These are phyloP conservation scores for Isatis tinctoria DNA, from an alignment of 345 rosid genomes.

Conservation along the genomic window DNA sequence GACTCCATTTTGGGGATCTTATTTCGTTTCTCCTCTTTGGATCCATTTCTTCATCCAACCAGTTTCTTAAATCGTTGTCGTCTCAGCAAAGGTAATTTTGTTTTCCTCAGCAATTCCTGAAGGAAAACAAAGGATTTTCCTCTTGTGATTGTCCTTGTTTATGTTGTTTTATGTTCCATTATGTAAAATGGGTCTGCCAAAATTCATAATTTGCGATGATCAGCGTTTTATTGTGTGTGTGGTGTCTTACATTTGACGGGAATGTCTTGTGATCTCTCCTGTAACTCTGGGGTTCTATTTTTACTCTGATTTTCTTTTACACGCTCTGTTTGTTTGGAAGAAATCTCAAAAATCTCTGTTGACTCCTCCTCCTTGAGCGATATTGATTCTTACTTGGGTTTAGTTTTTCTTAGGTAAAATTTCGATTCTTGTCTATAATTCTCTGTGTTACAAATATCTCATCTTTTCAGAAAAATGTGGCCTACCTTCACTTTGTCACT, in stretches of 20 bases:
- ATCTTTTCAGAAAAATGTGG: background rate
- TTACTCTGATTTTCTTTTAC: background rate
- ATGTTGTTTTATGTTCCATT: background rate
- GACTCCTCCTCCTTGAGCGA: background rate
- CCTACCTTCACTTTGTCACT: background rate
- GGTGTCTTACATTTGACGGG: constrained; percentile 7
- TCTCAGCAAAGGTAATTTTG: constrained; percentile 8
- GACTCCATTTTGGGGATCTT: constrained; percentile 7
- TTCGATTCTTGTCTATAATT: background rate
- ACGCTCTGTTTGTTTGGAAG: constrained; percentile 2
- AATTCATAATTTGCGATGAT: constrained; percentile 1
- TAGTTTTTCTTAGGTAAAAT: background rate
- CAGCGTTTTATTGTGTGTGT: background rate
- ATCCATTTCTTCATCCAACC: background rate
- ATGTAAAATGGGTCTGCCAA: background rate
- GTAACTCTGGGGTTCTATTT: constrained; percentile 9
- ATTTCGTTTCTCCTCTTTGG: background rate
- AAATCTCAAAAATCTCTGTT: background rate
- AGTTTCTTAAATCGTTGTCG: background rate
- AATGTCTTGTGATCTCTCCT: constrained; percentile 23
- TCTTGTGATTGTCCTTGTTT: background rate
- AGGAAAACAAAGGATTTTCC: background rate
- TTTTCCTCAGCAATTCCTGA: constrained; percentile 3
- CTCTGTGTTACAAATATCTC: background rate
- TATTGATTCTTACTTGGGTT: constrained; percentile 15